phyloP scores from a whole-genome alignment of 305 asterid genomes.

The Fraxinus greggii region DNA sequence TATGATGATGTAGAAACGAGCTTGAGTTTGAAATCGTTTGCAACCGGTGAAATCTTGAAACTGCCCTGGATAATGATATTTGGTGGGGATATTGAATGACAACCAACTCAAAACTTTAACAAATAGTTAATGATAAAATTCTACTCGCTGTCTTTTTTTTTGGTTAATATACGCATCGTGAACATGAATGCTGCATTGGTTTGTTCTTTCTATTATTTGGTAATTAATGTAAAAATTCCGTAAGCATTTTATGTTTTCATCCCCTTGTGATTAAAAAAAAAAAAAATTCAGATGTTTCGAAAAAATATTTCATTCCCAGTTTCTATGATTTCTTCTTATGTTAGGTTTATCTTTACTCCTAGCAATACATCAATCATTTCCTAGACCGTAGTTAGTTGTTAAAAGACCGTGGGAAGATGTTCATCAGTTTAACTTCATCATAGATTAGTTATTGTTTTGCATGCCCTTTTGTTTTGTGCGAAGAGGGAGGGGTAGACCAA shows the following conservation, averaged over 20 bases:
- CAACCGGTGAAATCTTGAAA: background rate
- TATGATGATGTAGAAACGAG: background rate
- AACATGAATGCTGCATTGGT: background rate
- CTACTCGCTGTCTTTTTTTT: background rate
- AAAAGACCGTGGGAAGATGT: background rate
- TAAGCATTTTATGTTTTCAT: background rate
- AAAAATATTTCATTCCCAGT: background rate
- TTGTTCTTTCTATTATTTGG: background rate
- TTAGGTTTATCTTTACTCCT: background rate
- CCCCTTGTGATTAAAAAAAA: background rate
- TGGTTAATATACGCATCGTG: background rate
- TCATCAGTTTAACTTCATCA: background rate
- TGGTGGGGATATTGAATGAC: background rate
- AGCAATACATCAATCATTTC: background rate
- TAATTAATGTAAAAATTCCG: background rate
- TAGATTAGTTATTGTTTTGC: background rate
- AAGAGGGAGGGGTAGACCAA: background rate
- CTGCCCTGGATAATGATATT: conserved; percentile 4
- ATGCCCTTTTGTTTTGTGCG: background rate
- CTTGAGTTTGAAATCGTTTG: background rate
- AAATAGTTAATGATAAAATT: background rate
- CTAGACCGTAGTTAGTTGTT: background rate
- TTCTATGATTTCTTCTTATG: background rate
- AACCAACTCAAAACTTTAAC: background rate
- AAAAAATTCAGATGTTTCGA: background rate